phyloP scores from a whole-genome alignment of 805 yeast genomes.

The Jamesozyma gamospora region DNA sequence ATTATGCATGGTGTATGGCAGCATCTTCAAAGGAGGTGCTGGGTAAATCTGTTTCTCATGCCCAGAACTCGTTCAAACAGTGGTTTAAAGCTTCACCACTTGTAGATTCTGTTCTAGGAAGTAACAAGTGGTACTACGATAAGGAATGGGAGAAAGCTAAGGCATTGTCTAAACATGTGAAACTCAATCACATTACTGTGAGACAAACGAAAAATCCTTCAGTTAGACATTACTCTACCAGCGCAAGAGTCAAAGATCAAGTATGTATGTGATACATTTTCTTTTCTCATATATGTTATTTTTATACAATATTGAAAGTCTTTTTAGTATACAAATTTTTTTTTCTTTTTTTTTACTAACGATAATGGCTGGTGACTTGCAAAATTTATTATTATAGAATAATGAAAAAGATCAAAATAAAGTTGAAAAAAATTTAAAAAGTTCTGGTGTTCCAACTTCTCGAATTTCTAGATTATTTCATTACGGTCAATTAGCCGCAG shows the following conservation, averaged over 20 bases:
- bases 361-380: no score
- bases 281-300: no score
- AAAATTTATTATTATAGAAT: no score
- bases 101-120: conserved; percentile 16
- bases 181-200: no score
- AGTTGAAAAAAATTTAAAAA: conserved; percentile 8
- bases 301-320: no score
- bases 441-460: conserved; percentile 72
- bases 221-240: conserved; percentile 1
- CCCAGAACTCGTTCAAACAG: conserved; percentile 14
- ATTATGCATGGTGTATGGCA: conserved; percentile 18
- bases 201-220: not conserved
- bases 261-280: conserved; percentile 1
- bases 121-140: conserved; percentile 23
- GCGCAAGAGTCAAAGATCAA: not conserved
- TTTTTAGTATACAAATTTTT: not conserved
- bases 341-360: not conserved
- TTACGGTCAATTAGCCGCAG: conserved; percentile 87
- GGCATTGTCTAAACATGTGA: conserved; percentile 14
- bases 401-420: not conserved
- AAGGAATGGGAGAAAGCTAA: conserved; percentile 27
- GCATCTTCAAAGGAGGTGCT: conserved; percentile 15
- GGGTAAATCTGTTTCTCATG: conserved; percentile 15
- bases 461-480: conserved; percentile 85
- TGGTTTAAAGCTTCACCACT: conserved; percentile 23